These are phyloP conservation scores for Eucalyptus cloeziana DNA, from an alignment of 345 rosid species.

Conservation along the genomic window DNA sequence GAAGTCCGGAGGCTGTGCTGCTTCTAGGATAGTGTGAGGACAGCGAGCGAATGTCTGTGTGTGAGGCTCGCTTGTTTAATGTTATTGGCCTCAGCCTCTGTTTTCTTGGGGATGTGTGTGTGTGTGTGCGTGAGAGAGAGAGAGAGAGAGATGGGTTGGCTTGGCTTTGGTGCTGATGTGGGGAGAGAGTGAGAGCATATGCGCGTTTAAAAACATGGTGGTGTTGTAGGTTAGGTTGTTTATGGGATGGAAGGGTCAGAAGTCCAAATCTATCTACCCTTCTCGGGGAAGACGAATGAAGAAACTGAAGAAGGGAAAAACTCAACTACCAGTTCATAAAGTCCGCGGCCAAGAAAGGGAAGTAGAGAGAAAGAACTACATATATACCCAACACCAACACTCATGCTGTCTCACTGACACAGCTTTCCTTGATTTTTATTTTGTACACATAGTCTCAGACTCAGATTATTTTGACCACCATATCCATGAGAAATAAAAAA, in stretches of 20 bases:
- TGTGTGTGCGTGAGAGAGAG: background rate
- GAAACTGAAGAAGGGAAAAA: background rate
- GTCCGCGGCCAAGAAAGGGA: background rate
- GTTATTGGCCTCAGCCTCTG: background rate
- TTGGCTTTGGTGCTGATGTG: background rate
- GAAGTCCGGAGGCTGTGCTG: background rate
- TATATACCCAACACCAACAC: background rate
- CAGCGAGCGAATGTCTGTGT: background rate
- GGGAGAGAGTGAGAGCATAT: background rate
- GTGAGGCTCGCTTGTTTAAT: background rate
- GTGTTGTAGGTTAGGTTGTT: background rate
- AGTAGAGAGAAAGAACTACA: background rate
- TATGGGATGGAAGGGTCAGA: background rate
- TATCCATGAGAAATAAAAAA: background rate
- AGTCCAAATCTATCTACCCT: conserved; percentile 25
- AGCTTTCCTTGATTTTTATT: background rate
- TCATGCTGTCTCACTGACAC: background rate
- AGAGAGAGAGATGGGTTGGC: background rate
- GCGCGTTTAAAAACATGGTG: background rate
- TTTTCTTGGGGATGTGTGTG: background rate
- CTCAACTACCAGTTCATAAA: background rate
- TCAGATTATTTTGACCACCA: background rate
- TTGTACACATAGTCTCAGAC: background rate
- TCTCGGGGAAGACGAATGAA: background rate
- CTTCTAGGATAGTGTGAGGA: background rate